Evolutionary conservation across 148 eudicot genomes (phyloP), one percentile per base, ranked within the genome.

Genomic region (Chenopodium album): DNA sequence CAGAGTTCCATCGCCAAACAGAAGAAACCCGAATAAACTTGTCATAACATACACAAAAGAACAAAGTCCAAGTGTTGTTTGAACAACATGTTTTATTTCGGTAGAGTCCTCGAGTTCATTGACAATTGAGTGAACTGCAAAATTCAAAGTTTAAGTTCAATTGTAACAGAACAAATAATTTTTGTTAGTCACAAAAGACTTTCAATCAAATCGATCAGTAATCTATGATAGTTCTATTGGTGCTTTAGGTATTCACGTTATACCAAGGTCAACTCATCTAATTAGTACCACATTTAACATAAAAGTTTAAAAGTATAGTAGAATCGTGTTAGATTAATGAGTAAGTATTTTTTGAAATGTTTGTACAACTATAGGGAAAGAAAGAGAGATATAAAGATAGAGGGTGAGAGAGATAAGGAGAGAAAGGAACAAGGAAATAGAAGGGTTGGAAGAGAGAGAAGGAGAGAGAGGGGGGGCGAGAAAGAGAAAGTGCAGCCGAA

Each of bases 21-120:
- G 87, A 65, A 93, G 91, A 85, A 90, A 89, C 67, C 95, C 97
- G 65, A 93, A 93, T 82, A 92, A 85, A 84, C 97, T 90, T 20
- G 90, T 89, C 89, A 87, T 87, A 29, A 92, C 81, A 79, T 93
- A 93, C 73, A 92, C 88, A 79, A 79, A 76, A 37, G 95, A 89
- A 82, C 92, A 93, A 2, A 93, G 86, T 70, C 85, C 85, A 34
- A 93, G 79, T 46, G 97, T 89, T 76, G 92, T 82, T 52, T 88
- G 85, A 34, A 90, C 92, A 72, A 92, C 90, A 14, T 88, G 77
- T 84, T 86, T 82, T 48, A 93, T 92, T 80, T 63, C 78, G 34
- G 89, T 68, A 34, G 88, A 72, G 83, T 92, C 93, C 79, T 92
- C 87, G 11, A 93, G 95, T 84, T 92, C 97, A 79, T 87, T 93